Base-by-base conservation (phyloP, 78 protist genomes). In the Cavenderia fasciculata region DNA sequence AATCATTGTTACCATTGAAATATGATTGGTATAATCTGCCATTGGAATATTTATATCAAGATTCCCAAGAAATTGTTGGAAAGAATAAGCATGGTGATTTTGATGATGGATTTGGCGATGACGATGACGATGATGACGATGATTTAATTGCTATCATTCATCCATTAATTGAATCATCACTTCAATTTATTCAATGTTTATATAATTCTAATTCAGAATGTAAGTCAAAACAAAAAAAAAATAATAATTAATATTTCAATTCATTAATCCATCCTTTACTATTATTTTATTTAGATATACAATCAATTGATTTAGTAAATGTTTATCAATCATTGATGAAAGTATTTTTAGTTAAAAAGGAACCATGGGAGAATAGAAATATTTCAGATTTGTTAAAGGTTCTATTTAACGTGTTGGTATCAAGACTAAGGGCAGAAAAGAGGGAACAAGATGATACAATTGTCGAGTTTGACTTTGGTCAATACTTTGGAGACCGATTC, bases 1-100 rank as follows among this genome's bases (percentile, higher is more conserved):
- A 82, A 14, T 82, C 90, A 12, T 43, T 82, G 11, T 29, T 82
- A 41, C 90, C 90, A 14, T 68, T 82, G 14, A 69, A 68, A 47
- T 82, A 82, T 56, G 90, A 82, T 82, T 82, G 90, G 90, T 82
- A 51, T 27, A 82, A 68, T 49, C 36, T 69, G 31, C 90, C 90
- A 31, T 54, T 82, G 31, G 66, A 82, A 33, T 82, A 52, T 27
- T 33, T 82, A n/a, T 82, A 82, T 56, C 73, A 82, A 31, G 43
- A 62, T 2, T 68, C 78, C 14, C 43, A 52, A 4, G 70, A 38
- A 7, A 1, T 34, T 0, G 36, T 41, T 23, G 46, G 44, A 12
- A 61, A 36, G 25, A 65, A 62, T 27, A 47, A 27, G 33, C 78
- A 49, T 49, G 38, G 34, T 33, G 44, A 49, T 71, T 71, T 71